Conservation (phyloP, 2,329 filamentous ascomycete species). For the Corynespora cassiicola region DNA sequence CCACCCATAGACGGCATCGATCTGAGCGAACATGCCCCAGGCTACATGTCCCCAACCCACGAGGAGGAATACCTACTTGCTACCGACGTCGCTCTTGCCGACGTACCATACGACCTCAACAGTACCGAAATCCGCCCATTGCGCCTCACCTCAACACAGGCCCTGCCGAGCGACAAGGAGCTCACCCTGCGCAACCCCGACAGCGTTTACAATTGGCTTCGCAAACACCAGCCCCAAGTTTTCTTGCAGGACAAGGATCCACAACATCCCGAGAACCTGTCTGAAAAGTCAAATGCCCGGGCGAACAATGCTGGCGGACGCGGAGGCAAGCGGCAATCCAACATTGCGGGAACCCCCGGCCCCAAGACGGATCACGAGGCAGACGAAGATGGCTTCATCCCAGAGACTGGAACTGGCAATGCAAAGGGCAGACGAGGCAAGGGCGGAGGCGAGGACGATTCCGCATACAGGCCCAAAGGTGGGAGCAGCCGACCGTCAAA, state of each 20-base stretch:
- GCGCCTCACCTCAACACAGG: constrained; percentile 47
- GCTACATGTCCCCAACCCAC: constrained; percentile 73
- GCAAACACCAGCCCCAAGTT: constrained; percentile 81
- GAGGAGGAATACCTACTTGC: constrained; percentile 76
- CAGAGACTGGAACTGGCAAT: constrained; percentile 32
- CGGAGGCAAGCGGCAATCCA: constrained; percentile 39
- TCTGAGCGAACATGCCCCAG: constrained; percentile 63
- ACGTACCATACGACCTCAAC: constrained; percentile 61
- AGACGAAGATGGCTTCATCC: constrained; percentile 49
- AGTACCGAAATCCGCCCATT: constrained; percentile 46
- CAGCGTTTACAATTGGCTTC: constrained; percentile 94
- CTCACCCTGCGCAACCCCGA: constrained; percentile 78
- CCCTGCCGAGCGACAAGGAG: constrained; percentile 55
- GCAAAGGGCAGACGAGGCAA: constrained; percentile 32
- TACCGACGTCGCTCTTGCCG: constrained; percentile 61
- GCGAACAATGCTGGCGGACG: constrained; percentile 32
- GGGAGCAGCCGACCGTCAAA: constrained; percentile 50
- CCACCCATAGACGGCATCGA: constrained; percentile 49
- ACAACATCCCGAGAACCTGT: constrained; percentile 44
- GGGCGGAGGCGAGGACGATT: constrained; percentile 48
- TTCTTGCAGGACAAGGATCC: constrained; percentile 76
- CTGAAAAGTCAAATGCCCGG: constrained; percentile 38
- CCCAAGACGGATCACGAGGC: constrained; percentile 44
- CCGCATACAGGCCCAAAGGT: constrained; percentile 56
- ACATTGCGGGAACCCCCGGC: constrained; percentile 40